Conservation (phyloP, 345 rosid species). For the Pistacia vera region DNA sequence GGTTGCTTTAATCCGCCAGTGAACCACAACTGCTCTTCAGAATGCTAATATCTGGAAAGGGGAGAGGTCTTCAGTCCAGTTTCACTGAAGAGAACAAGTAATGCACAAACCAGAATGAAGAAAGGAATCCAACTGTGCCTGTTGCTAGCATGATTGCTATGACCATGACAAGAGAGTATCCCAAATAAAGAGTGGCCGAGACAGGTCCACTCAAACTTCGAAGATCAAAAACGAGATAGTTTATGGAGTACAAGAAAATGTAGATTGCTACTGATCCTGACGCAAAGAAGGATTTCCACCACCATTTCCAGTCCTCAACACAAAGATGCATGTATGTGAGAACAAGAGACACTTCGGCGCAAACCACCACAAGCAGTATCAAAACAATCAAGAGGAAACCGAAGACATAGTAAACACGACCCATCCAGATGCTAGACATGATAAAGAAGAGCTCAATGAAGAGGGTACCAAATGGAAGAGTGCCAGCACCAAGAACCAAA, state of each 20-base stretch:
- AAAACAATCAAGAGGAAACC: constrained; percentile 64
- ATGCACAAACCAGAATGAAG: constrained; percentile 79
- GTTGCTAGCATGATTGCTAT: constrained; percentile 74
- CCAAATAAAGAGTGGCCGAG: constrained; percentile 67
- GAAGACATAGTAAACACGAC: constrained; percentile 71
- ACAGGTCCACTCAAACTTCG: constrained; percentile 68
- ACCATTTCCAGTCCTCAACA: constrained; percentile 78
- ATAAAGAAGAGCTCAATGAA: constrained; percentile 84
- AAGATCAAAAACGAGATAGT: constrained; percentile 67
- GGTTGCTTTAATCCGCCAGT: background rate
- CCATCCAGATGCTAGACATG: constrained; percentile 82
- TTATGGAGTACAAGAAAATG: constrained; percentile 66
- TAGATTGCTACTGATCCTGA: constrained; percentile 76
- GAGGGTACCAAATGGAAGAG: constrained; percentile 74
- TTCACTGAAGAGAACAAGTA: constrained; percentile 77
- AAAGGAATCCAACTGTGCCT: constrained; percentile 70
- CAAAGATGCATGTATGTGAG: constrained; percentile 79
- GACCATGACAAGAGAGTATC: constrained; percentile 71
- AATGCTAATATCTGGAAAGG: background rate
- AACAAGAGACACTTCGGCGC: constrained; percentile 73
- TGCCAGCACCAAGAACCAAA: constrained; percentile 73
- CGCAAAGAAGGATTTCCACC: constrained; percentile 84
- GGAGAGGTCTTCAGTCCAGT: constrained; percentile 52
- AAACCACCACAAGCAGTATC: constrained; percentile 69
- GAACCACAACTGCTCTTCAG: background rate